A percentile compares a stretch with the other conserved stretches of the same genome.
These are phyloP conservation scores for Acacia concinna DNA, from an alignment of 331 rosid genomes.

Conservation along the genomic window DNA sequence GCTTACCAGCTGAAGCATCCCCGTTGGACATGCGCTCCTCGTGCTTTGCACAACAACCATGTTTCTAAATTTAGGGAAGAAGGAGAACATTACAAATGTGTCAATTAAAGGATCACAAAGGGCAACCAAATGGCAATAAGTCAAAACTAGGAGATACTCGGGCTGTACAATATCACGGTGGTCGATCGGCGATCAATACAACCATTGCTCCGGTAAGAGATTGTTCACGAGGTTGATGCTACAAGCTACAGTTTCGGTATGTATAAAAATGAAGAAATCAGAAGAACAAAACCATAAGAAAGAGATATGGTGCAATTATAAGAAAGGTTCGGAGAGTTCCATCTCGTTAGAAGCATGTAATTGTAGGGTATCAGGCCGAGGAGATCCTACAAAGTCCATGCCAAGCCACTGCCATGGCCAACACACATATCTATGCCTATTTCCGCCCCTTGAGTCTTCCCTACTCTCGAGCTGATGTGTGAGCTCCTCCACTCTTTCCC, in stretches of 20 bases:
- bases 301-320: conserved; percentile 34
- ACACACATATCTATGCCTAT: conserved; percentile 83
- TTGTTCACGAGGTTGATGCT: conserved; percentile 31
- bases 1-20: neutral
- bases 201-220: conserved; percentile 31
- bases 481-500: conserved; percentile 89
- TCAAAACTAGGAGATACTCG: neutral
- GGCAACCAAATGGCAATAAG: neutral
- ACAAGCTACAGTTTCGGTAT: conserved; percentile 35
- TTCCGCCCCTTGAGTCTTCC: conserved; percentile 64
- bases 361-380: conserved; percentile 49
- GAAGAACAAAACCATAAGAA: conserved; percentile 25
- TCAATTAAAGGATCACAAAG: conserved; percentile 13
- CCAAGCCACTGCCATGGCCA: conserved; percentile 99
- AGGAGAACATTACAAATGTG: conserved; percentile 9
- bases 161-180: conserved; percentile 28
- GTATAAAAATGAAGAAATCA: conserved; percentile 40
- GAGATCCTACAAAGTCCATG: conserved; percentile 72
- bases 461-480: conserved; percentile 83
- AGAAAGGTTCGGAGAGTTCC: conserved; percentile 96
- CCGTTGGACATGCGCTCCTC: neutral
- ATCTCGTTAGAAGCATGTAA: conserved; percentile 70
- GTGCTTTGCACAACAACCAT: neutral
- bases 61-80: neutral
- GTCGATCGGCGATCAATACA: conserved; percentile 16